Percentiles rank a stretch among this genome's conserved stretches.
Conservation (phyloP, 116 monocot genomes). For the Zostera marina region DNA sequence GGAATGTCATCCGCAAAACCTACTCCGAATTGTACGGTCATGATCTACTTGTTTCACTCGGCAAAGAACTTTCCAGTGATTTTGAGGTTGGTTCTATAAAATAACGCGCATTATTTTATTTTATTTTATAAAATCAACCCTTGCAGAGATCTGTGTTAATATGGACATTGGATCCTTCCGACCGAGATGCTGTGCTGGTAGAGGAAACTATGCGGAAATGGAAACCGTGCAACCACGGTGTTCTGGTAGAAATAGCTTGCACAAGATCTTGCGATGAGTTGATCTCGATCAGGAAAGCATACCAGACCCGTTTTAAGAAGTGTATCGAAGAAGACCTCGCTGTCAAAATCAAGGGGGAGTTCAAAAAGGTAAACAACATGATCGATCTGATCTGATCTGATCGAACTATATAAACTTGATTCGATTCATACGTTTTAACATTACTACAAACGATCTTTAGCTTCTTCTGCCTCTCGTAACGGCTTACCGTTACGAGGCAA, state of each 20-base stretch:
- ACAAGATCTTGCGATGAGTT: constrained; percentile 47
- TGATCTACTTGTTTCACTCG: constrained; percentile 20
- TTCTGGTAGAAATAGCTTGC: constrained; percentile 49
- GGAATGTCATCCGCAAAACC: constrained; percentile 11
- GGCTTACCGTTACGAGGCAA: constrained; percentile 52
- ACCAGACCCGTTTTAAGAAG: constrained; percentile 44
- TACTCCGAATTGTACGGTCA: constrained; percentile 21
- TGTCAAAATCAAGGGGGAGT: constrained; percentile 25
- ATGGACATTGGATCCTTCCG: constrained; percentile 56
- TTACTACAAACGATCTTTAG: neutral
- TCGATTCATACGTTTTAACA: neutral
- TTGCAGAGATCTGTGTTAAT: constrained; percentile 28
- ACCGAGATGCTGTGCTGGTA: constrained; percentile 45
- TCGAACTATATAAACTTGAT: neutral
- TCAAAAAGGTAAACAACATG: constrained; percentile 18
- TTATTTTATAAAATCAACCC: neutral
- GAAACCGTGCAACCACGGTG: constrained; percentile 8
- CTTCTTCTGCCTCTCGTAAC: constrained; percentile 48
- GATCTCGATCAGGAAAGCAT: constrained; percentile 42
- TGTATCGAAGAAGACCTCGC: constrained; percentile 68
- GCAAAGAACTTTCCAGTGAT: constrained; percentile 26
- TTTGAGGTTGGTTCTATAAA: constrained; percentile 15
- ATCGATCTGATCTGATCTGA: no score
- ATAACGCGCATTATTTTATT: neutral
- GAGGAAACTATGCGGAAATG: constrained; percentile 35